These are phyloP conservation scores for Ilyonectria destructans DNA, from an alignment of 2,329 filamentous ascomycete species.

Conservation along the genomic window DNA sequence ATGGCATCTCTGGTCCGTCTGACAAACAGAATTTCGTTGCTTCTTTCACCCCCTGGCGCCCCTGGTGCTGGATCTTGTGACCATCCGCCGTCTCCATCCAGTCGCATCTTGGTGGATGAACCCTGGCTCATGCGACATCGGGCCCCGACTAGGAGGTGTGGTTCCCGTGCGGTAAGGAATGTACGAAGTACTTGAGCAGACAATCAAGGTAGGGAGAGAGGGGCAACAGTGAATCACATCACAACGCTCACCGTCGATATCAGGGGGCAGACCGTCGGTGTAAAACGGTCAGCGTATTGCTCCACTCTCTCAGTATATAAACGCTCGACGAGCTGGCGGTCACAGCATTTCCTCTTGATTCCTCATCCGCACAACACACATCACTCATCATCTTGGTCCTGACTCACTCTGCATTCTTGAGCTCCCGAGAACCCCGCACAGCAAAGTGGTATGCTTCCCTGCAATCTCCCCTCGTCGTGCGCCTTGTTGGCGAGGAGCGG, in stretches of 20 bases:
- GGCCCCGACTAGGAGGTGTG: constrained; percentile 11
- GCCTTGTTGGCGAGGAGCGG: neutral
- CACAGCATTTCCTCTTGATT: constrained; percentile 30
- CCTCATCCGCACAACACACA: constrained; percentile 35
- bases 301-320: constrained; percentile 47
- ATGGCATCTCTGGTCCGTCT: constrained; percentile 38
- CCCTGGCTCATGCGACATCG: constrained; percentile 47
- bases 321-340: constrained; percentile 26
- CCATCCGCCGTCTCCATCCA: constrained; percentile 45
- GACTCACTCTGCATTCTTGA: constrained; percentile 31
- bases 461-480: constrained; percentile 7
- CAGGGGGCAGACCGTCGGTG: constrained; percentile 44
- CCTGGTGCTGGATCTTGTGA: constrained; percentile 50
- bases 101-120: constrained; percentile 42
- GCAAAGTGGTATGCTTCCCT: constrained; percentile 39
- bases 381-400: constrained; percentile 12
- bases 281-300: constrained; percentile 40
- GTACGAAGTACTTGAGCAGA: constrained; percentile 2
- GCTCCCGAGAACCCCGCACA: neutral
- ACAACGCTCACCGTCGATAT: constrained; percentile 46
- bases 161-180: neutral
- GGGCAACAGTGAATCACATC: constrained; percentile 23
- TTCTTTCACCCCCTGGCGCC: constrained; percentile 38
- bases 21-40: constrained; percentile 38
- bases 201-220: constrained; percentile 19